Evolutionary conservation across 176 grass and related monocot species (phyloP), one percentile per base, ranked within the genome.

Genomic region (Zoysia pacifica): DNA sequence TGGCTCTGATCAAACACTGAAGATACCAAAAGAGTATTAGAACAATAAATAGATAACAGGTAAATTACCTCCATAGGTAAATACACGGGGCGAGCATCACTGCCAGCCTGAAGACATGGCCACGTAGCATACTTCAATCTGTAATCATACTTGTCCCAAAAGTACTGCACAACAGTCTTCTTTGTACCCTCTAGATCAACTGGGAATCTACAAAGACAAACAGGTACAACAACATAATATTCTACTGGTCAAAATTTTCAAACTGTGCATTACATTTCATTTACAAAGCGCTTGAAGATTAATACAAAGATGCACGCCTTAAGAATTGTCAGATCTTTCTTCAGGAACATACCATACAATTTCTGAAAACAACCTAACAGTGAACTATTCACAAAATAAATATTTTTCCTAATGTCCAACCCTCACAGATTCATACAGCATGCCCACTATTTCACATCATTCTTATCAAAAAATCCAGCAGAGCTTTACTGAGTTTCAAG

Each of bases 101-200:
- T 97, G 65, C 91, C 94, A 77, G 88, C 79, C 75, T 93, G 91
- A 50, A 97, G 84, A 76, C 94, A 97, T 45, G 94, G 94, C 81
- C 84, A 89, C 75, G 62, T 58, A 10, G 43, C 44, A 60, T 85
- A 73, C 39, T 87, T 56, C 66, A 97, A 64, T 35, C 11, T 72
- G 70, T 63, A 93, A 1, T 84, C 42, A 20, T 97, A 91, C 46
- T 87, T 82, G 28, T 97, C 61, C 72, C 35, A 67, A 63, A 97
- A 97, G 81, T 97, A 97, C 45, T 91, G 74, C 47, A 97, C 75
- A 59, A 97, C 91, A 47, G 79, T 68, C 73, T 65, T 73, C 28
- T 55, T 87, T 20, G 67, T 88, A 3, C 86, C 86, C 11, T 67
- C 5, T 1, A 91, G 84, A 79, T 93, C 89, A 86, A 93, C 72